These are phyloP conservation scores for Auricularia cornea DNA, from an alignment of 768 basidiomycete species.

Conservation along the genomic window DNA sequence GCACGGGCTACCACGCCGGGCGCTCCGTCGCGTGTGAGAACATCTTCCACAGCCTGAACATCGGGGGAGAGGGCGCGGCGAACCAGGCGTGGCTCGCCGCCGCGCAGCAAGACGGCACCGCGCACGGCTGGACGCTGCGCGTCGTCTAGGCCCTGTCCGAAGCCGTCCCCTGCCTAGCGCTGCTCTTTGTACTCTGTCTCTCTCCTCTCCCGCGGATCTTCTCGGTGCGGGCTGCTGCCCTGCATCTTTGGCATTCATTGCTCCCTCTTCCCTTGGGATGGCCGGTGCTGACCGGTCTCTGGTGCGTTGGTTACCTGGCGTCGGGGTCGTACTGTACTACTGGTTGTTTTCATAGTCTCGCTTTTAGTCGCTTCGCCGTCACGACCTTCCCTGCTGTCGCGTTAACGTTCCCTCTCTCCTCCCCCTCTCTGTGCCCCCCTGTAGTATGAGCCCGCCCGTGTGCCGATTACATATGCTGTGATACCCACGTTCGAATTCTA, in stretches of 20 bases:
- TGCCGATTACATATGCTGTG: neutral
- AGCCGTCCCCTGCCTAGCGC: neutral
- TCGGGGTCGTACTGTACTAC: neutral
- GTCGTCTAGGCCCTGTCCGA: conserved; percentile 45
- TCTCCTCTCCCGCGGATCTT: neutral
- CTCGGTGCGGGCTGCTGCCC: neutral
- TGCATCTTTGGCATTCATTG: neutral
- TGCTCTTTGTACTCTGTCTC: conserved; percentile 2
- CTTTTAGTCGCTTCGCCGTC: neutral
- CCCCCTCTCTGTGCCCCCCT: too few species aligned
- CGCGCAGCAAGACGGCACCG: conserved; percentile 50
- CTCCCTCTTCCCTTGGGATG: too few species aligned
- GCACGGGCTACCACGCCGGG: conserved; percentile 86
- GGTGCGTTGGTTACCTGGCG: too few species aligned
- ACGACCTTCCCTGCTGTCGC: neutral
- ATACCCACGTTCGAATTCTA: neutral
- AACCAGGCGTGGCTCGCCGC: conserved; percentile 62
- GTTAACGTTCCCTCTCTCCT: neutral
- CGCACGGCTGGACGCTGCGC: conserved; percentile 72
- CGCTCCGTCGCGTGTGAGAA: conserved; percentile 78
- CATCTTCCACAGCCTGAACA: conserved; percentile 62
- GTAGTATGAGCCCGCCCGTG: neutral
- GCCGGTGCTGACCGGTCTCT: too few species aligned
- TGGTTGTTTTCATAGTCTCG: neutral
- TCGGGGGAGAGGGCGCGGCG: conserved; percentile 37